Conservation (phyloP, 495 filamentous ascomycete species). For the Penicillium malachiteum region DNA sequence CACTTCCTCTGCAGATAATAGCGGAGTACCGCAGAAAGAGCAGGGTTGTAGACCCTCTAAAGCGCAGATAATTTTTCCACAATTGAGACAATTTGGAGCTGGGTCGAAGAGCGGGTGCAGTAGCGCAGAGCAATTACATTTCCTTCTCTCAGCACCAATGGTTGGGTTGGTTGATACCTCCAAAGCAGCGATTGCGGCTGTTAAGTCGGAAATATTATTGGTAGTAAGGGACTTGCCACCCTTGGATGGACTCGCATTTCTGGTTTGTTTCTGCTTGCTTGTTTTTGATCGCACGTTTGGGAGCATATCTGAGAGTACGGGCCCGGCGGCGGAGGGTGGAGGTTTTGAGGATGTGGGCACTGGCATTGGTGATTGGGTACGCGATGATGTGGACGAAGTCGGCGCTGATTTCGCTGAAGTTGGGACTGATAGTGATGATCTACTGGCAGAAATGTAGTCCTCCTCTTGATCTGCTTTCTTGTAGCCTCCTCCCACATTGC, state of each 20-base stretch:
- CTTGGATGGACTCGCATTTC: slow-evolving; percentile 36
- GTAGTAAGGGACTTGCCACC: slow-evolving; percentile 39
- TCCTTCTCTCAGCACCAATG: slow-evolving; percentile 53
- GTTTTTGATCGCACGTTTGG: slow-evolving; percentile 62
- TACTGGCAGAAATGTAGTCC: slow-evolving; percentile 56
- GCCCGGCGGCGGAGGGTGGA: slow-evolving; percentile 69
- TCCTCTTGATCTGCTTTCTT: slow-evolving; percentile 58
- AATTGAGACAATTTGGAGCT: slow-evolving; percentile 87
- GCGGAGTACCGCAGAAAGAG: slow-evolving; percentile 78
- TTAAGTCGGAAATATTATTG: slow-evolving; percentile 76
- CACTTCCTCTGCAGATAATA: slow-evolving; percentile 70
- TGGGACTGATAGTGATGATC: slow-evolving; percentile 21
- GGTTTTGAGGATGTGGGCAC: slow-evolving; percentile 45
- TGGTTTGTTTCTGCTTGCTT: slow-evolving; percentile 53
- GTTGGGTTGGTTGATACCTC: slow-evolving; percentile 87
- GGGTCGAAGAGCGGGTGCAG: slow-evolving; percentile 82
- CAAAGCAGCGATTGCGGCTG: slow-evolving; percentile 85
- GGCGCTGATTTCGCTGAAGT: slow-evolving; percentile 25
- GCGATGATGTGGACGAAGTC: slow-evolving; percentile 31
- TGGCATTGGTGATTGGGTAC: slow-evolving; percentile 39
- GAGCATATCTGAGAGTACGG: slow-evolving; percentile 74
- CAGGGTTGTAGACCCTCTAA: slow-evolving; percentile 93
- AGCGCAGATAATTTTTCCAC: slow-evolving; percentile 95
- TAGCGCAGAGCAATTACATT: slow-evolving; percentile 81
- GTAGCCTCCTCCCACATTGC: slow-evolving; percentile 57